Percentiles rank a stretch among this genome's conserved stretches.
These are phyloP conservation scores for Tubosaeta sp. DNA, from an alignment of 768 basidiomycete species.

Conservation along the genomic window DNA sequence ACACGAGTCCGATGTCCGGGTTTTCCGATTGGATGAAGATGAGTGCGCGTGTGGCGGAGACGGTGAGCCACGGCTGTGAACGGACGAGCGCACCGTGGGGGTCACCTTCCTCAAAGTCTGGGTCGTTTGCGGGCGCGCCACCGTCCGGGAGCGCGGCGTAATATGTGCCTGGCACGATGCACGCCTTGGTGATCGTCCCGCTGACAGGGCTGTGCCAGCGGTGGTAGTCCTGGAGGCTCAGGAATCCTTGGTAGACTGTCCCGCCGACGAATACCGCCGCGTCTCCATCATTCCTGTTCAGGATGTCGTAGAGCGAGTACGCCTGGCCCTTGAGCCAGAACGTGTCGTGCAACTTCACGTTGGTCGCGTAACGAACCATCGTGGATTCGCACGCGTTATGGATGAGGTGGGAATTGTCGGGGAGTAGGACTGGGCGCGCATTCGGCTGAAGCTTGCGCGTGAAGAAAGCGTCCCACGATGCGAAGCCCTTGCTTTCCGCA, in stretches of 20 bases:
- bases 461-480: neutral
- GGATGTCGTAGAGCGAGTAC: conserved; percentile 56
- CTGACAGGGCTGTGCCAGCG: conserved; percentile 59
- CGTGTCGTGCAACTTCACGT: conserved; percentile 38
- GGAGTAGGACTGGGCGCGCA: neutral
- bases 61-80: conserved; percentile 40
- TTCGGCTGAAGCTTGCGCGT: neutral
- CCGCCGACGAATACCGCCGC: conserved; percentile 24
- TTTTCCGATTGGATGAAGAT: conserved; percentile 54
- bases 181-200: conserved; percentile 33
- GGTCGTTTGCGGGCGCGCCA: neutral
- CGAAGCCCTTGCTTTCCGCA: neutral
- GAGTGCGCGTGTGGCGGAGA: conserved; percentile 45
- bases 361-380: conserved; percentile 30
- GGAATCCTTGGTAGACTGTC: conserved; percentile 53
- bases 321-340: conserved; percentile 60
- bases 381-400: conserved; percentile 52
- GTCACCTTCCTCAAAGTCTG: conserved; percentile 2
- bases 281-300: conserved; percentile 19
- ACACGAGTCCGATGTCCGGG: conserved; percentile 46
- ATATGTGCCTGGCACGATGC: conserved; percentile 22
- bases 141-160: conserved; percentile 14
- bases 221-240: conserved; percentile 49
- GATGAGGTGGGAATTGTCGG: conserved; percentile 15
- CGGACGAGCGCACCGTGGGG: conserved; percentile 19